Evolutionary conservation across 768 basidiomycete species (phyloP).

Genomic region (Paxillus involutus): DNA sequence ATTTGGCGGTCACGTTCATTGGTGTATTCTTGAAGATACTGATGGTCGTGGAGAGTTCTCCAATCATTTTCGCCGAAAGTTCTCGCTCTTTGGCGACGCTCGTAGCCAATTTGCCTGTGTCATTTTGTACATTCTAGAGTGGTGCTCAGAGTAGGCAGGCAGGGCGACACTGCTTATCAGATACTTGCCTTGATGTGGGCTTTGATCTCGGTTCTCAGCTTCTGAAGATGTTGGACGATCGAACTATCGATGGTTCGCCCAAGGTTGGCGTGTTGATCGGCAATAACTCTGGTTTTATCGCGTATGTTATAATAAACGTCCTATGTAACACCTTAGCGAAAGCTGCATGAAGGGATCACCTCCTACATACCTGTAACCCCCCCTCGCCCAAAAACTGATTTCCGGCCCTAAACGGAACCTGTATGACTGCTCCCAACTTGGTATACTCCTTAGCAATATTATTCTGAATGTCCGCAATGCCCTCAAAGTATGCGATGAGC

Average conservation of each 20-base stretch:
- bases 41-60: conserved; percentile 84
- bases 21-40: conserved; percentile 96
- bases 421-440: conserved; percentile 92
- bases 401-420: conserved; percentile 93
- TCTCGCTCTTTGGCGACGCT: conserved; percentile 91
- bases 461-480: conserved; percentile 80
- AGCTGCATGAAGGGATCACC: not conserved
- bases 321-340: conserved; percentile 34
- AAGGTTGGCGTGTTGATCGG: conserved; percentile 95
- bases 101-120: conserved; percentile 89
- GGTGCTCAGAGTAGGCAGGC: not conserved
- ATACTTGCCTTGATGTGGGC: conserved; percentile 85
- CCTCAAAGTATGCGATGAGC: conserved; percentile 83
- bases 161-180: not conserved
- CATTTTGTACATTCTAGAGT: conserved; percentile 85
- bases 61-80: conserved; percentile 77
- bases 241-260: conserved; percentile 95
- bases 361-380: conserved; percentile 69
- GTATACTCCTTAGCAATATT: conserved; percentile 92
- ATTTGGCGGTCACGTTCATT: conserved; percentile 68
- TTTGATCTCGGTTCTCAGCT: conserved; percentile 93
- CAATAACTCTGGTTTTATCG: conserved; percentile 89
- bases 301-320: conserved; percentile 92
- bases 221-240: conserved; percentile 96
- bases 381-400: conserved; percentile 99